Evolutionary conservation across 768 basidiomycete genomes (phyloP), one percentile per base, ranked within the genome.

Genomic region (Pleurotus eryngii): DNA sequence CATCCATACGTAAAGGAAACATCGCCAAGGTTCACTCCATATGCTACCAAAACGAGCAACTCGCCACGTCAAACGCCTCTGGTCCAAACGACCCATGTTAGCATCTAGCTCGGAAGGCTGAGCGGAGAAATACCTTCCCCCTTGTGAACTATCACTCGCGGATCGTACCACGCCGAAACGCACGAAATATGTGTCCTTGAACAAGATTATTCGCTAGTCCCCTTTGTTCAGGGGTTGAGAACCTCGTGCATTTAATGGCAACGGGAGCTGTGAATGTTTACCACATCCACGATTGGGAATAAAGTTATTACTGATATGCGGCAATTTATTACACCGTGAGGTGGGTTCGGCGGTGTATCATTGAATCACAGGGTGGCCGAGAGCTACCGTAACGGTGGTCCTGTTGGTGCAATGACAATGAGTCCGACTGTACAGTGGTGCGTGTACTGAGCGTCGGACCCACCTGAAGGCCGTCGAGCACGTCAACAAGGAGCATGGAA

Each of bases 21-120:
- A 17, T 42, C 51, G 51, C 51, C 51, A 54, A 54, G 51, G 51
- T 42, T 39, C 46, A 22, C 51, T 22, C 39, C 51, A 54, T 54
- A 54, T 40, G 51, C 51, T 54, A 54, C 51, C 51, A 39, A 17
- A 54, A 39, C 38, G 5, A 54, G 51, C 7, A 54, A 39, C 18
- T 54, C 18, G 51, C 51, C 18, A 43, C 51, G 43, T 54, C 39
- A 38, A 38, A 35, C 30, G 30, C 39, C 18, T 24, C 37, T 54
- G 22, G n/a, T 6, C 18, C 37, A 54, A 22, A 20, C 37, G 49
- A 54, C 39, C 35, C 50, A 20, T 48, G 46, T 48, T 24, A 42
- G 38, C 18, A 11, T 22, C 20, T 8, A 39, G 51, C 9, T 54
- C 51, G 37, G 51, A 15, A 54, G 27, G 12, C 38, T 37, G 24